Evolutionary conservation across 345 rosid genomes (phyloP), one percentile per base, ranked within the genome.

Genomic region (Sisymbrium altissimum): DNA sequence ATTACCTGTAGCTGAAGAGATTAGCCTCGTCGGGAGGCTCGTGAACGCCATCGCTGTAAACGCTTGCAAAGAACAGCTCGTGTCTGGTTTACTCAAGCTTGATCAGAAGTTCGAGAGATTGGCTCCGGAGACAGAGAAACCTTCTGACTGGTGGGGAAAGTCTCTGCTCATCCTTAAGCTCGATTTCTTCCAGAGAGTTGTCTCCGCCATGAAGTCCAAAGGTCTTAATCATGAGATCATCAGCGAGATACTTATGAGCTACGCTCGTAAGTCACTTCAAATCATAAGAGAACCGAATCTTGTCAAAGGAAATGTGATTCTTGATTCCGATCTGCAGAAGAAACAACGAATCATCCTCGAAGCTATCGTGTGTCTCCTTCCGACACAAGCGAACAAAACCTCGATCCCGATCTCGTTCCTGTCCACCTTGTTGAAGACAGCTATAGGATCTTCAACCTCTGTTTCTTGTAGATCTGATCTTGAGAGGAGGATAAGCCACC

Each of bases 141-240:
- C 93, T 1, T 83, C 80, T 17, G 90, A 91, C 13, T 95, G 96
- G 96, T 95, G 99, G 99, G 99, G 97, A 45, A 86, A 85, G 79
- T 88, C 96, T 15, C 84, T 95, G 0, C 73, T 87, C 13, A 77
- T 81, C 57, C 82, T 95, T 52, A 88, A 75, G 76, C 97, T 95
- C 18, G 96, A 89, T 74, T 82, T 89, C 80, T 95, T 95, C 84
- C 93, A 86, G 39, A 81, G 99, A 41, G 99, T 89, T 35, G 48
- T 95, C 40, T 84, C 95, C 3, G 90, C 93, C 8, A 89, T 95
- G 14, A 95, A 91, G 58, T 88, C 96, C 0, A 95, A 91, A 84
- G 99, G 99, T 60, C 81, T 95, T 35, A 88, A 89, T 61, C 99
- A 95, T 79, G 96, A 95, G 45, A 84, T 89, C 78, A 86, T 95